These are phyloP conservation scores for Epichloe uncinata DNA, from an alignment of 2,329 filamentous ascomycete genomes.

Conservation along the genomic window DNA sequence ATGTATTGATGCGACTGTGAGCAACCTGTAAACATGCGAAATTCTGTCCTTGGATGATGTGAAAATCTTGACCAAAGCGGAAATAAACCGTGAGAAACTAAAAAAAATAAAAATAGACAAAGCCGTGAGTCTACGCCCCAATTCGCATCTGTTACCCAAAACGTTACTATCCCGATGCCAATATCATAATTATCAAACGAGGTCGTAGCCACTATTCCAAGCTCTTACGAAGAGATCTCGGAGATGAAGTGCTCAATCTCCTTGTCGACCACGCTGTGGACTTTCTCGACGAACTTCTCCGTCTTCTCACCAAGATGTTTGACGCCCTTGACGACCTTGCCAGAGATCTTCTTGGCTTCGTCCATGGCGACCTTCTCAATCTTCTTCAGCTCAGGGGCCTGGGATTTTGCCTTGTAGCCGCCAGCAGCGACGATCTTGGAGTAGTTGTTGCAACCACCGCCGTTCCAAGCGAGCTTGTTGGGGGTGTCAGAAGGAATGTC, in stretches of 20 bases:
- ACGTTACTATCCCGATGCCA: background rate
- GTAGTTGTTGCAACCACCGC: slow-evolving; percentile 89
- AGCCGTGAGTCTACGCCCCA: slow-evolving; percentile 9
- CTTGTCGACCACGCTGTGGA: slow-evolving; percentile 47
- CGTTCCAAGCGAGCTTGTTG: slow-evolving; percentile 98
- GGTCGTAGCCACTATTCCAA: background rate
- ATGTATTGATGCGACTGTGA: slow-evolving; percentile 6
- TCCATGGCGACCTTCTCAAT: slow-evolving; percentile 47
- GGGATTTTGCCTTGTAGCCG: slow-evolving; percentile 47
- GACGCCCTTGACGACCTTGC: slow-evolving; percentile 40
- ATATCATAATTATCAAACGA: slow-evolving; percentile 2
- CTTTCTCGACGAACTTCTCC: slow-evolving; percentile 49
- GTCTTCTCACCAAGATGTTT: slow-evolving; percentile 41
- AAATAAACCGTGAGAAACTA: slow-evolving; percentile 4
- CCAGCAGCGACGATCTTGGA: slow-evolving; percentile 63
- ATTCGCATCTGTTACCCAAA: slow-evolving; percentile 15
- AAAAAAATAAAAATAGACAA: slow-evolving; percentile 5
- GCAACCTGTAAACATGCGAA: background rate
- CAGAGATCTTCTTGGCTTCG: slow-evolving; percentile 45
- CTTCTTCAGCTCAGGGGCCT: slow-evolving; percentile 37
- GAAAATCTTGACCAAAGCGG: background rate
- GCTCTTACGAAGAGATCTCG: slow-evolving; percentile 30
- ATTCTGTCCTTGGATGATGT: background rate
- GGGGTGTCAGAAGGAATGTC: slow-evolving; percentile 78
- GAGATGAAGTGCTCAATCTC: slow-evolving; percentile 47